Evolutionary conservation across 352 stramenopile species (phyloP).

Genomic region (Phytophthora sp.): DNA sequence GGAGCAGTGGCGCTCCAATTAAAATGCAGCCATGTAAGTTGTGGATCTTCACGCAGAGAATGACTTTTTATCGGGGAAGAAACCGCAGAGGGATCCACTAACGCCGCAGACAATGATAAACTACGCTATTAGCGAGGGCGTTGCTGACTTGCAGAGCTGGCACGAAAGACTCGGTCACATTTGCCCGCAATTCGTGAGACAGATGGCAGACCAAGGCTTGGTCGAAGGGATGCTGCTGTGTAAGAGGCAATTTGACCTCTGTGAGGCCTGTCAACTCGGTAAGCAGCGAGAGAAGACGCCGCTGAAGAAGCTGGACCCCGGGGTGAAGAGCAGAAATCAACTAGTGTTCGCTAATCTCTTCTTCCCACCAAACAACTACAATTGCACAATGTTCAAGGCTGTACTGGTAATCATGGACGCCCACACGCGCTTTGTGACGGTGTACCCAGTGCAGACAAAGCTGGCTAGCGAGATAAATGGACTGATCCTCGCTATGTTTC

Average conservation of each 20-base stretch:
- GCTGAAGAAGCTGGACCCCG: background rate
- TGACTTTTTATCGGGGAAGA: background rate
- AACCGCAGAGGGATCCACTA: background rate
- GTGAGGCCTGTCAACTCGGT: background rate
- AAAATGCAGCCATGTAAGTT: background rate
- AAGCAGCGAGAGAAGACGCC: background rate
- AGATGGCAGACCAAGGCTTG: background rate
- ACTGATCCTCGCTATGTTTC: background rate
- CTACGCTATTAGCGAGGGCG: background rate
- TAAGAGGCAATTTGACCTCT: background rate
- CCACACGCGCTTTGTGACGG: background rate
- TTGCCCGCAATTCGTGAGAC: background rate
- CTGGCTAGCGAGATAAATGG: background rate
- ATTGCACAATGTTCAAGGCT: background rate
- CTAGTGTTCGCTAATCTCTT: background rate
- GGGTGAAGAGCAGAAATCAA: background rate
- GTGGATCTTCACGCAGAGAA: slow-evolving; percentile 9
- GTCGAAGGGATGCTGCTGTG: background rate
- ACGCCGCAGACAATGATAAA: background rate
- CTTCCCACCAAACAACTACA: background rate
- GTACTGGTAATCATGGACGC: background rate
- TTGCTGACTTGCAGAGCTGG: background rate
- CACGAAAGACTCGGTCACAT: background rate
- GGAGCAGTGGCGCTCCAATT: background rate
- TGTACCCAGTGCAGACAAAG: background rate